A percentile compares a stretch with the other conserved stretches of the same genome.
Evolutionary conservation across 2,329 filamentous ascomycete species (phyloP).

Genomic region (Helotiales sp.): DNA sequence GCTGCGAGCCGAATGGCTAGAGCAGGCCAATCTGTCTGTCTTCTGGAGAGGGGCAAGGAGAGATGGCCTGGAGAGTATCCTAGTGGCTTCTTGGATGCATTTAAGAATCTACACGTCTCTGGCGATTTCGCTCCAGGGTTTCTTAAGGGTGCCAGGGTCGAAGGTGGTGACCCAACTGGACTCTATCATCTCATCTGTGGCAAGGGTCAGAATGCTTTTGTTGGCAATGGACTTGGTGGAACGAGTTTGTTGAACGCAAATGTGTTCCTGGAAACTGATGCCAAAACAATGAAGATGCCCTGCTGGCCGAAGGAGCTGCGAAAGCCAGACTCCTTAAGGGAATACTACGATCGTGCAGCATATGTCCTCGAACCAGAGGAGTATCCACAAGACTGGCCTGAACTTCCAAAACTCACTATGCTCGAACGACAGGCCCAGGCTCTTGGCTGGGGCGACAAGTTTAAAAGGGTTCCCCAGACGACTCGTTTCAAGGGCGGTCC

Average conservation of each 20-base stretch:
- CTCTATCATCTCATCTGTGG: conserved; percentile 68
- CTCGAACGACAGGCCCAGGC: conserved; percentile 61
- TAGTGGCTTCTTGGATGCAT: conserved; percentile 50
- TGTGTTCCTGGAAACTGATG: conserved; percentile 65
- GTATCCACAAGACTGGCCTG: conserved; percentile 63
- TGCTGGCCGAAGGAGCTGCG: conserved; percentile 65
- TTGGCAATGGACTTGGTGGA: conserved; percentile 59
- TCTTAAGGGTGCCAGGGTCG: conserved; percentile 49
- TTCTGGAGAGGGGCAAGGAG: conserved; percentile 69
- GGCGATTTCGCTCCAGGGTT: conserved; percentile 55
- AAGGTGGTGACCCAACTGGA: conserved; percentile 60
- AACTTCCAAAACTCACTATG: conserved; percentile 61
- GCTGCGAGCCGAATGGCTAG: conserved; percentile 69
- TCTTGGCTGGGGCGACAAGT: conserved; percentile 57
- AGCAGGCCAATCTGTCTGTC: conserved; percentile 62
- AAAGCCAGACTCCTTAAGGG: conserved; percentile 48
- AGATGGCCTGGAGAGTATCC: conserved; percentile 71
- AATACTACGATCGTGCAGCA: conserved; percentile 62
- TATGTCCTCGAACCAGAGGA: conserved; percentile 61
- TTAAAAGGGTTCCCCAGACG: conserved; percentile 62
- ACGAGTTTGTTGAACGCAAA: conserved; percentile 72
- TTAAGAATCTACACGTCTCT: conserved; percentile 60
- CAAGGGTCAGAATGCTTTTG: conserved; percentile 63
- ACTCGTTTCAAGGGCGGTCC: conserved; percentile 65
- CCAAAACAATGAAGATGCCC: conserved; percentile 56